Base-by-base conservation (phyloP, 208 protist species). In the Crithidia fasciculata region DNA sequence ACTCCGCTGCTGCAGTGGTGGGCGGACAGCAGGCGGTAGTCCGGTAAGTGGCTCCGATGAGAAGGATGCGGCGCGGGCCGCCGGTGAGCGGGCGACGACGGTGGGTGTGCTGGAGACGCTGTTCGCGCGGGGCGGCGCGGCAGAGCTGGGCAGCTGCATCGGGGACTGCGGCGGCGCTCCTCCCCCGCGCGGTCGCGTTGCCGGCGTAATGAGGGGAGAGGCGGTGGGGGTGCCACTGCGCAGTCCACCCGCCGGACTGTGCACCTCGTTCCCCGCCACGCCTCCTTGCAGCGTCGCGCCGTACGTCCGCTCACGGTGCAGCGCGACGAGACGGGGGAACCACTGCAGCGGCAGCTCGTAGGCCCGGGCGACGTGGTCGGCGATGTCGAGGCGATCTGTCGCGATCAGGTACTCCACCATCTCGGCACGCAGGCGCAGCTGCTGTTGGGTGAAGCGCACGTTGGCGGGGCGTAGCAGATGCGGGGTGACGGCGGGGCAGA, bases 351-450 rank as follows among this genome's bases (percentile, higher is more conserved):
- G 88, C 18, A 96, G 76, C 9, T 72, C 73, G 81, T 96, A 96
- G 47, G 72, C 63, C 5, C 84, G 70, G 4, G 80, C 76, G 18
- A 94, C 86, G 69, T 92, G 85, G 54, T 65, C 60, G 15, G 91
- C 91, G 16, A 92, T 75, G 44, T 60, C 69, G 41, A 74, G 55
- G 12, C 89, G 85, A 12, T 84, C 73, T n/a, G 91, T 96, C 9
- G 76, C 69, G 49, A 96, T 82, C 36, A 96, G 79, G 74, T 96
- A 96, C 40, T 90, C 74, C 2, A 96, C 81, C 69, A 96, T 87
- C 47, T 96, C 91, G 10, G 92, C 81, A 12, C 86, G 87, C 10
- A 96, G 72, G 28, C 77, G 76, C 57, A 96, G 57, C 49, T 82
- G 74, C 52, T 88, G 71, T 12, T 82, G 78, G 7, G 76, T 54